These are phyloP conservation scores for Phymatotrichopsis omnivora DNA, from an alignment of 2,329 filamentous ascomycete genomes.

Conservation along the genomic window DNA sequence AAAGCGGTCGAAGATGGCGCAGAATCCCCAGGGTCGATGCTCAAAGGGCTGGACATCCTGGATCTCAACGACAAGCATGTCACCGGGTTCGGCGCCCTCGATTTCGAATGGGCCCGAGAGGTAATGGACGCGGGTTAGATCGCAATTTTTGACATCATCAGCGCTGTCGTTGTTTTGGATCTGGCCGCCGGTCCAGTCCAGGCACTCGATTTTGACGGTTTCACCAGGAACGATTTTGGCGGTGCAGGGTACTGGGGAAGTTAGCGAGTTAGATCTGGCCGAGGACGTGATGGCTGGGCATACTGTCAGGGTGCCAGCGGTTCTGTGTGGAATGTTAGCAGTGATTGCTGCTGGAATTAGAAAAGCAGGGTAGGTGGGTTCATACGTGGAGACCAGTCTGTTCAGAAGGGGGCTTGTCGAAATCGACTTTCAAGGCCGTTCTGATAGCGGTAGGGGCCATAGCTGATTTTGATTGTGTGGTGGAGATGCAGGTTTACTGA, in stretches of 20 bases:
- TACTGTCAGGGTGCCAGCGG: slow-evolving; percentile 86
- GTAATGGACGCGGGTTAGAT: slow-evolving; percentile 77
- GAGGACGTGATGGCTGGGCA: slow-evolving; percentile 27
- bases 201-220: slow-evolving; percentile 85
- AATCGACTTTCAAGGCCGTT: slow-evolving; percentile 60
- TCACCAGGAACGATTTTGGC: slow-evolving; percentile 70
- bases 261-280: slow-evolving; percentile 7
- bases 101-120: slow-evolving; percentile 83
- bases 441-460: slow-evolving; percentile 52
- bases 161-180: slow-evolving; percentile 82
- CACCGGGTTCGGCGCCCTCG: slow-evolving; percentile 72
- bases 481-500: too few relatives aligned
- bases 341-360: background rate
- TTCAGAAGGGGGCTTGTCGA: slow-evolving; percentile 60
- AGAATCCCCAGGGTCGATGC: slow-evolving; percentile 82
- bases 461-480: background rate
- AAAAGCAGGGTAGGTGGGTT: slow-evolving; percentile 1
- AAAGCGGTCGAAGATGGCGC: slow-evolving; percentile 64
- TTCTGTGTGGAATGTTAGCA: slow-evolving; percentile 49
- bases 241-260: slow-evolving; percentile 56
- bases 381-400: slow-evolving; percentile 62
- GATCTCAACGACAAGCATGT: slow-evolving; percentile 77
- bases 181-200: slow-evolving; percentile 73
- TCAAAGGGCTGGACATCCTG: slow-evolving; percentile 86
- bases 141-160: slow-evolving; percentile 77